Conservation (phyloP, 768 basidiomycete genomes). For the Suillus subluteus region DNA sequence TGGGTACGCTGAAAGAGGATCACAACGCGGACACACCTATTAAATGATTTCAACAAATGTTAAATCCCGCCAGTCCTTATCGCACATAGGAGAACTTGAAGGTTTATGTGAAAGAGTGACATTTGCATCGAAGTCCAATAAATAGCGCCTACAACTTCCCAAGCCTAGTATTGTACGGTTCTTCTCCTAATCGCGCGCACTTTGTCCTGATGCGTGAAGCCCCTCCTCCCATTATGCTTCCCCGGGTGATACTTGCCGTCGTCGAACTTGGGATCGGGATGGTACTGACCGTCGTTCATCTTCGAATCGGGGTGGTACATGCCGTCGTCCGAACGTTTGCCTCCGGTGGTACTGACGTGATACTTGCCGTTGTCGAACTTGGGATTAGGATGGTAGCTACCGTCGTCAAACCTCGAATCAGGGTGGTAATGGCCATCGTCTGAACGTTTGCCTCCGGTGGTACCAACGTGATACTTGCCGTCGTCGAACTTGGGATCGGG, state of each 20-base stretch:
- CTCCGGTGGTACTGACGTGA: background rate
- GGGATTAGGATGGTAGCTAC: conserved; percentile 14
- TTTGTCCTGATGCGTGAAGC: background rate
- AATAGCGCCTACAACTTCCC: background rate
- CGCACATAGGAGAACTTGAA: background rate
- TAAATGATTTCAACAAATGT: background rate
- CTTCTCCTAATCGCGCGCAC: conserved; percentile 6
- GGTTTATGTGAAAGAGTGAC: conserved; percentile 7
- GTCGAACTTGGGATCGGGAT: conserved; percentile 13
- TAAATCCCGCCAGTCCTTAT: background rate
- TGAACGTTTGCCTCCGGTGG: background rate
- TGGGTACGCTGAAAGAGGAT: background rate
- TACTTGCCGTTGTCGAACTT: conserved; percentile 12
- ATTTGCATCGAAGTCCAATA: conserved; percentile 13
- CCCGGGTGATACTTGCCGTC: conserved; percentile 14
- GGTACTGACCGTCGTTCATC: background rate
- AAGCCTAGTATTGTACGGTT: background rate
- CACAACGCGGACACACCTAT: background rate
- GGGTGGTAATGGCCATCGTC: conserved; percentile 11
- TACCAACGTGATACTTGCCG: conserved; percentile 7
- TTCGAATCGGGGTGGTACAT: conserved; percentile 1
- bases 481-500: conserved; percentile 7
- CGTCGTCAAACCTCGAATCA: background rate
- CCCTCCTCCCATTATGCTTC: conserved; percentile 1
- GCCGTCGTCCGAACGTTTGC: conserved; percentile 8